Percentiles rank a stretch among this genome's conserved stretches.
Conservation (phyloP, 1,284 basidiomycete species). For the Bjerkandera adusta region DNA sequence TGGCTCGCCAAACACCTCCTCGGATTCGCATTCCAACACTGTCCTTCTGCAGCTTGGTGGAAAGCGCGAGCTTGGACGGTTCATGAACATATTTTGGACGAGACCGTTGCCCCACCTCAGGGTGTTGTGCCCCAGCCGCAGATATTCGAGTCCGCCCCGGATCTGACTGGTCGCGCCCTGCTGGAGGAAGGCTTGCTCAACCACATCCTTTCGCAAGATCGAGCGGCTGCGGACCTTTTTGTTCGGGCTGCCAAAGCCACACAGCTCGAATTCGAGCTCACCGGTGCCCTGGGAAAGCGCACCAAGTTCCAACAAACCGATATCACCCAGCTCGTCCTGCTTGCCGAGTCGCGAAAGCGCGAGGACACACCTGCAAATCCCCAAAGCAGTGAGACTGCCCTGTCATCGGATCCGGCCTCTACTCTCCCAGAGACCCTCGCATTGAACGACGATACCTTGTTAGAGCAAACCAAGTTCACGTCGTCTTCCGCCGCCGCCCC, state of each 20-base stretch:
- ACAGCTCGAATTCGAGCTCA: constrained; percentile 87
- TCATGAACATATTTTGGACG: constrained; percentile 87
- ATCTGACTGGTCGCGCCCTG: constrained; percentile 68
- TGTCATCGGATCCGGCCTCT: constrained; percentile 15
- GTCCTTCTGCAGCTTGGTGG: constrained; percentile 73
- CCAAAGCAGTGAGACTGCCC: no score
- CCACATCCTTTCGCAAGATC: constrained; percentile 75
- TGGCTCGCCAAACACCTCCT: constrained; percentile 77
- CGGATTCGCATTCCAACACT: constrained; percentile 44
- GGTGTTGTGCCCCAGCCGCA: constrained; percentile 48
- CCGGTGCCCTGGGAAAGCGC: constrained; percentile 90
- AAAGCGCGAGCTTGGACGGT: constrained; percentile 69
- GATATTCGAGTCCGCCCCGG: constrained; percentile 50
- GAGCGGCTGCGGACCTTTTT: constrained; percentile 77
- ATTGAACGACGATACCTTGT: constrained; percentile 94
- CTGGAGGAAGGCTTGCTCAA: constrained; percentile 84
- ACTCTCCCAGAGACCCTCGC: constrained; percentile 74
- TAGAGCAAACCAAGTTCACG: constrained; percentile 93
- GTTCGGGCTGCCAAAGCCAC: constrained; percentile 77
- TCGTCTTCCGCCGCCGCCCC: constrained; percentile 44
- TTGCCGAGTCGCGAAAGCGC: constrained; percentile 77
- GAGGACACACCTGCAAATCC: constrained; percentile 34
- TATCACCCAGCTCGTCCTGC: constrained; percentile 88
- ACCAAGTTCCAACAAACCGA: constrained; percentile 93
- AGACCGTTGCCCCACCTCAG: constrained; percentile 65